Base-by-base conservation (phyloP, 1,284 basidiomycete species). In the Cutaneotrichosporon spelunceum region DNA sequence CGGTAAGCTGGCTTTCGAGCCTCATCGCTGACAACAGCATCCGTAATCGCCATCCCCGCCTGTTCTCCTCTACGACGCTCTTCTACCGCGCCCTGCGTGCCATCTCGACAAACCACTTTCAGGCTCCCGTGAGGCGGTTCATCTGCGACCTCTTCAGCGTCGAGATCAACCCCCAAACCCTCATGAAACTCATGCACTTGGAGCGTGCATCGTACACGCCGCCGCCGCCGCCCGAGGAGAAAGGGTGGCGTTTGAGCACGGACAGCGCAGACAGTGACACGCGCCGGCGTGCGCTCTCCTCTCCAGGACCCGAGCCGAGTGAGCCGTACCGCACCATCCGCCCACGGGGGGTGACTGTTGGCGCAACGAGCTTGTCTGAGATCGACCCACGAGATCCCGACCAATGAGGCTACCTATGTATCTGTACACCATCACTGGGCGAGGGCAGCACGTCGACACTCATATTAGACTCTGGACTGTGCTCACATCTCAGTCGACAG, bases 111-210 rank as follows among this genome's bases (percentile, higher is more conserved):
- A 90, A 91, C 66, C 87, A 91, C 67, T 96, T 92, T 78, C 89
- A 92, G 34, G 83, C 93, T 11, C 90, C 93, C 13, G 92, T 96
- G 57, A 85, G 95, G 53, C 84, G 91, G 60, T 96, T 93, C 75
- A 88, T 99, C 66, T 81, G 97, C 66, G 94, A 99, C 65, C 83
- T 98, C 7, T 98, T 99, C 81, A 89, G 89, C 69, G 79, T 93
- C 62, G 85, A 88, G 50, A 79, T 95, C 24, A 64, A 69, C 16
- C 62, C 68, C 4, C 71, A 75, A 13, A 72, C 67, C 2, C 63
- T 78, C 3, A 62, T 66, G 11, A 66, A 69, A 33, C 57, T 76
- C 5, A 53, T 65, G 7, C 68, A 71, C 23, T 61, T 76, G 34
- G 74, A 76, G 53, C 39, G 53, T 9, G 59, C 59, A 10, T 59